These are phyloP conservation scores for Acer negundo DNA, from an alignment of 345 rosid genomes.

Conservation along the genomic window DNA sequence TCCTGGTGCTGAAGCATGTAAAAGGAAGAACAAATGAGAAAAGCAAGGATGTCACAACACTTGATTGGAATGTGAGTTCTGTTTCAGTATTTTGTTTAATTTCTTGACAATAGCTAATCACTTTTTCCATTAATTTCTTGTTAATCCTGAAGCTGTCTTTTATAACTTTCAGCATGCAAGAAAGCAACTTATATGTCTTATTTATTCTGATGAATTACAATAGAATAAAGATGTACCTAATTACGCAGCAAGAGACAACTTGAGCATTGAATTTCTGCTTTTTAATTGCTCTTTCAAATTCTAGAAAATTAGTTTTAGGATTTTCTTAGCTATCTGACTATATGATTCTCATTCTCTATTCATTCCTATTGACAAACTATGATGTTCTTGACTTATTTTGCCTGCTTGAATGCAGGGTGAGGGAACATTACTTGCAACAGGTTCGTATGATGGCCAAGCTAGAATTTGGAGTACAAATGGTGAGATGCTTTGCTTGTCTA, in stretches of 20 bases:
- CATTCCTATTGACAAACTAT: not conserved
- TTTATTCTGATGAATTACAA: not conserved
- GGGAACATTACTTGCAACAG: slow-evolving; percentile 93
- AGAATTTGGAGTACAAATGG: slow-evolving; percentile 89
- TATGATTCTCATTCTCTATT: slow-evolving; percentile 20
- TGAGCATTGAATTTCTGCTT: not conserved
- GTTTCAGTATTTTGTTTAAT: slow-evolving; percentile 16
- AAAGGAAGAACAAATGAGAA: slow-evolving; percentile 95
- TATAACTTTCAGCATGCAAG: not conserved
- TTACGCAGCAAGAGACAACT: not conserved
- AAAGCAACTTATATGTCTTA: not conserved
- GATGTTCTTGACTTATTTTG: not conserved
- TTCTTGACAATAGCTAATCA: not conserved
- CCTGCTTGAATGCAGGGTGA: slow-evolving; percentile 60
- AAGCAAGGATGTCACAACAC: slow-evolving; percentile 98
- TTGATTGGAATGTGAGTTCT: slow-evolving; percentile 97
- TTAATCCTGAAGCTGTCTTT: not conserved
- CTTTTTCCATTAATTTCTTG: not conserved
- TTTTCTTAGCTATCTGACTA: slow-evolving; percentile 1
- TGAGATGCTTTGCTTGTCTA: slow-evolving; percentile 27
- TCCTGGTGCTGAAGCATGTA: slow-evolving; percentile 84
- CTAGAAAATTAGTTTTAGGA: not conserved
- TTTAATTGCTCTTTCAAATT: not conserved
- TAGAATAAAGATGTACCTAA: not conserved
- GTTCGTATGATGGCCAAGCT: slow-evolving; percentile 97